A percentile compares a stretch with the other conserved stretches of the same genome.
These are phyloP conservation scores for Zygosaccharomyces sapae DNA, from an alignment of 1,139 yeast species.

Conservation along the genomic window DNA sequence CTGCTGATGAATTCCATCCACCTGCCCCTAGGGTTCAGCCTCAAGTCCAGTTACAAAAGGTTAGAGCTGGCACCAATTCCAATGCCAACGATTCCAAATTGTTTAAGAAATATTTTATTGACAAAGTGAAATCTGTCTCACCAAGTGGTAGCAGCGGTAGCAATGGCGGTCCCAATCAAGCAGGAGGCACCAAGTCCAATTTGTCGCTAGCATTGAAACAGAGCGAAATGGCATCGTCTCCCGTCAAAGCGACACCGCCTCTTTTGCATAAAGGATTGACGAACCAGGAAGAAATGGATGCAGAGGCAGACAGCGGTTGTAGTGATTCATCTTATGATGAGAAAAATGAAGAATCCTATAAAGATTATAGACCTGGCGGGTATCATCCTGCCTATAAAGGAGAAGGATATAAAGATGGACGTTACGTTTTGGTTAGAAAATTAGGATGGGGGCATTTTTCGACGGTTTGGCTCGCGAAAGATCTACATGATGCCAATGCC, in stretches of 20 bases:
- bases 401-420: constrained; percentile 55
- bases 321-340: constrained; percentile 37
- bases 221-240: constrained; percentile 1
- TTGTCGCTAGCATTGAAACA: constrained; percentile 27
- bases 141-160: background rate
- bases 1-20: constrained; percentile 4
- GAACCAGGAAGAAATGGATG: constrained; percentile 10
- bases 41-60: constrained; percentile 2
- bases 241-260: background rate
- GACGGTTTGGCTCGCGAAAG: constrained; percentile 74
- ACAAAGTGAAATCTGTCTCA: constrained; percentile 11
- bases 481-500: constrained; percentile 40
- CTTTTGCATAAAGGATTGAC: constrained; percentile 9
- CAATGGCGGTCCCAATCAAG: background rate
- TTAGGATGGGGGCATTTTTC: constrained; percentile 83
- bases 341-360: constrained; percentile 60
- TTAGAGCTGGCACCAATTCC: too few species aligned
- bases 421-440: constrained; percentile 61
- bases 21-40: constrained; percentile 3
- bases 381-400: constrained; percentile 76
- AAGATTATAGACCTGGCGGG: constrained; percentile 71
- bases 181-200: constrained; percentile 19
- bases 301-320: constrained; percentile 25
- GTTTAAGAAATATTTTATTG: constrained; percentile 11
- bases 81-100: constrained; percentile 14